These are phyloP conservation scores for Crotalaria pallida DNA, from an alignment of 306 rosid genomes.

Conservation along the genomic window DNA sequence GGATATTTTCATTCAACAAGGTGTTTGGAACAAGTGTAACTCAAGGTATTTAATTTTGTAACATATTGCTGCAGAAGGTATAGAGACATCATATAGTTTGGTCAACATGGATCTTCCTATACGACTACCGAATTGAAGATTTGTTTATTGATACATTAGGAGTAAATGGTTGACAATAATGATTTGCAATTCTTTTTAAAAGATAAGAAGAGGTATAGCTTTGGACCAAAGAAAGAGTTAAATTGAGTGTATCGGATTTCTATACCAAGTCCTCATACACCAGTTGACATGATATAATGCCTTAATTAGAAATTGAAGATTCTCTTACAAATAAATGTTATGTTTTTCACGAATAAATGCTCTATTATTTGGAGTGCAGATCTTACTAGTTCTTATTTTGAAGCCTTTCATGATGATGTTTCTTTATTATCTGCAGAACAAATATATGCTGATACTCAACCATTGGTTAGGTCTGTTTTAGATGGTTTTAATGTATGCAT, in stretches of 20 bases:
- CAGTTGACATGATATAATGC: background rate
- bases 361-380: background rate
- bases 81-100: background rate
- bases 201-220: background rate
- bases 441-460: constrained; percentile 83
- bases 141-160: background rate
- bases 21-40: constrained; percentile 83
- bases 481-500: constrained; percentile 95
- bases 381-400: background rate
- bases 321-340: background rate
- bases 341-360: background rate
- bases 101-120: background rate
- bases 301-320: background rate
- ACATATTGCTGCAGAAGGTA: background rate
- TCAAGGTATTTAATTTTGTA: constrained; percentile 57
- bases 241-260: background rate
- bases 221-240: background rate
- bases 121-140: background rate
- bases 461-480: constrained; percentile 75
- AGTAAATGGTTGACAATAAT: constrained; percentile 1
- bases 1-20: constrained; percentile 87
- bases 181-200: background rate
- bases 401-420: constrained; percentile 13
- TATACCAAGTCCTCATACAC: background rate
- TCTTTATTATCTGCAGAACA: constrained; percentile 57